These are phyloP conservation scores for Glebionis coronaria DNA, from an alignment of 129 eudicot species.

Conservation along the genomic window DNA sequence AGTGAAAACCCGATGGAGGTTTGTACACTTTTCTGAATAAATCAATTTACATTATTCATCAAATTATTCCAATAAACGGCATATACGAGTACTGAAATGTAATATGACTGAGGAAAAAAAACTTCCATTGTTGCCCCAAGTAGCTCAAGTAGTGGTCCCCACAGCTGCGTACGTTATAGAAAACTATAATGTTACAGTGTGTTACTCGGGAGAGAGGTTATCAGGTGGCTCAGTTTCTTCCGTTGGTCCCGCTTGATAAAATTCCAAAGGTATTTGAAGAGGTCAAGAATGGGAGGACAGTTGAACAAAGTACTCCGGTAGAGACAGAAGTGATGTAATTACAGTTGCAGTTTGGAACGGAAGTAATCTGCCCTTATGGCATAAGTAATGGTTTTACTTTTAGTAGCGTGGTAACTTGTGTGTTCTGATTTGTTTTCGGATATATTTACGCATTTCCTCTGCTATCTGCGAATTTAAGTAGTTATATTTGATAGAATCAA, in stretches of 20 bases:
- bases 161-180: conserved; percentile 59
- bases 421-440: background rate
- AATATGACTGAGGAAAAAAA: too few relatives aligned
- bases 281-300: conserved; percentile 31
- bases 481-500: too few relatives aligned
- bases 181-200: conserved; percentile 52
- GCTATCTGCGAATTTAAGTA: background rate
- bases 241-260: conserved; percentile 69
- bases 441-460: conserved; percentile 1
- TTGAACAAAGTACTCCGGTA: conserved; percentile 23
- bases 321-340: conserved; percentile 1
- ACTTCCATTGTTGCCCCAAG: conserved; percentile 67
- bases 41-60: too few relatives aligned
- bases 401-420: conserved; percentile 17
- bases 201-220: conserved; percentile 53
- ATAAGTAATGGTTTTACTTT: conserved; percentile 16
- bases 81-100: too few relatives aligned
- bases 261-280: conserved; percentile 56
- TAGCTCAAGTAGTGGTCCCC: conserved; percentile 59
- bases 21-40: too few relatives aligned
- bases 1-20: too few relatives aligned
- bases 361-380: background rate
- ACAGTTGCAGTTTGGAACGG: too few relatives aligned
- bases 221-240: conserved; percentile 49
- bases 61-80: too few relatives aligned